Percentiles rank a stretch among this genome's conserved stretches.
Evolutionary conservation across 257 asterid genomes (phyloP).

Genomic region (Gentiana macrophylla): DNA sequence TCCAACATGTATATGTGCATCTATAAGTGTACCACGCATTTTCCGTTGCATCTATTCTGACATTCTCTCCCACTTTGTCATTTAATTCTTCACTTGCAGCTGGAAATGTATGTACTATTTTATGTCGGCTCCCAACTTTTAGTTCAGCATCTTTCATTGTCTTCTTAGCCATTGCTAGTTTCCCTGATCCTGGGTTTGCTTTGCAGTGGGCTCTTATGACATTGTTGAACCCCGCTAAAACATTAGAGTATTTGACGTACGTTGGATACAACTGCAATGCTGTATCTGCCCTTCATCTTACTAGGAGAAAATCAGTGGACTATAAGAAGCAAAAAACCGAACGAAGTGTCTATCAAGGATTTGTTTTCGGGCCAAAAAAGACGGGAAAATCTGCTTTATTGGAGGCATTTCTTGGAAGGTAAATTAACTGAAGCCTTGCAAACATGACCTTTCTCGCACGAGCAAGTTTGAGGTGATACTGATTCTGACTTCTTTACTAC

Average conservation of each 20-base stretch:
- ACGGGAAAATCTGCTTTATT: conserved; percentile 83
- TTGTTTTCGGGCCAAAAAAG: conserved; percentile 81
- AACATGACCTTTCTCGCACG: not conserved
- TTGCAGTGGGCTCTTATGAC: conserved; percentile 99
- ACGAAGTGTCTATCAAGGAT: conserved; percentile 75
- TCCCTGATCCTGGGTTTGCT: conserved; percentile 24
- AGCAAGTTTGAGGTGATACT: conserved; percentile 1
- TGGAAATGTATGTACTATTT: not conserved
- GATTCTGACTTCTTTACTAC: not conserved
- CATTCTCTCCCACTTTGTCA: no score
- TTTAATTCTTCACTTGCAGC: no score
- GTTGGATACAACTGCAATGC: conserved; percentile 74
- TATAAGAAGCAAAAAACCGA: conserved; percentile 74
- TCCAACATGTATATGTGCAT: no score
- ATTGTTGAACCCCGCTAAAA: conserved; percentile 69
- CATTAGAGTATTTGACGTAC: conserved; percentile 85
- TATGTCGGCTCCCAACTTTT: conserved; percentile 5
- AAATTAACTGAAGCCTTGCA: not conserved
- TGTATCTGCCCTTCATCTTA: conserved; percentile 65
- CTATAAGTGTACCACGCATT: no score
- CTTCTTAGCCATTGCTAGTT: conserved; percentile 15
- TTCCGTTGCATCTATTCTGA: not conserved
- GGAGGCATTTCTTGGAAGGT: conserved; percentile 83
- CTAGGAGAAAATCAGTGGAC: conserved; percentile 66
- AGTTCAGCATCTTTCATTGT: conserved; percentile 10